Evolutionary conservation across 768 basidiomycete species (phyloP).

Genomic region (Suillus fuscotomentosus): DNA sequence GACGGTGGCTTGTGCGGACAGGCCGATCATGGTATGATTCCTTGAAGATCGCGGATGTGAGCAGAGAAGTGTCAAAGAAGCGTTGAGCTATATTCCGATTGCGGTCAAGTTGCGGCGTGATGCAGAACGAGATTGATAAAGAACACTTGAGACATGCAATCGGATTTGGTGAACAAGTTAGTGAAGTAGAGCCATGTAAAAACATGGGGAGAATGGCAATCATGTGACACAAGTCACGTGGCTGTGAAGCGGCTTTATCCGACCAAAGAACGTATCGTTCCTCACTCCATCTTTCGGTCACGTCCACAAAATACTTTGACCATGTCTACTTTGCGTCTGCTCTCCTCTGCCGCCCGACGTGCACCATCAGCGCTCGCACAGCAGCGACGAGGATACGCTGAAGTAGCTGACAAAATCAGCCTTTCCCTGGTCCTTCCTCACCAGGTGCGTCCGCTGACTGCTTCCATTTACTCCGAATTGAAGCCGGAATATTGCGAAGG

Average conservation of each 20-base stretch:
- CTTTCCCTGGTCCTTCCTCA: slow-evolving; percentile 94
- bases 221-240: slow-evolving; percentile 18
- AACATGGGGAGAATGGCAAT: not conserved
- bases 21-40: too few relatives aligned
- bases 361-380: slow-evolving; percentile 49
- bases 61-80: not conserved
- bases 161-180: too few relatives aligned
- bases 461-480: slow-evolving; percentile 9
- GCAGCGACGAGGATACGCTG: slow-evolving; percentile 86
- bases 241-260: slow-evolving; percentile 27
- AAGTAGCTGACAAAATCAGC: slow-evolving; percentile 85
- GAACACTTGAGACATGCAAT: not conserved
- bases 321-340: slow-evolving; percentile 78
- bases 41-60: too few relatives aligned
- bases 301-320: slow-evolving; percentile 19
- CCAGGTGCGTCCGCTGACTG: slow-evolving; percentile 58
- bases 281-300: slow-evolving; percentile 2
- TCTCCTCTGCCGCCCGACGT: slow-evolving; percentile 62
- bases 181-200: too few relatives aligned
- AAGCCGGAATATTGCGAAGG: slow-evolving; percentile 42
- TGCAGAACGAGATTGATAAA: not conserved
- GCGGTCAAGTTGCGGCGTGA: not conserved
- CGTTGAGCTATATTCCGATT: not conserved
- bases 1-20: not conserved
- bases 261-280: slow-evolving; percentile 9